Base-by-base conservation (phyloP, 805 yeast genomes). In the Metschnikowia gelsemii region DNA sequence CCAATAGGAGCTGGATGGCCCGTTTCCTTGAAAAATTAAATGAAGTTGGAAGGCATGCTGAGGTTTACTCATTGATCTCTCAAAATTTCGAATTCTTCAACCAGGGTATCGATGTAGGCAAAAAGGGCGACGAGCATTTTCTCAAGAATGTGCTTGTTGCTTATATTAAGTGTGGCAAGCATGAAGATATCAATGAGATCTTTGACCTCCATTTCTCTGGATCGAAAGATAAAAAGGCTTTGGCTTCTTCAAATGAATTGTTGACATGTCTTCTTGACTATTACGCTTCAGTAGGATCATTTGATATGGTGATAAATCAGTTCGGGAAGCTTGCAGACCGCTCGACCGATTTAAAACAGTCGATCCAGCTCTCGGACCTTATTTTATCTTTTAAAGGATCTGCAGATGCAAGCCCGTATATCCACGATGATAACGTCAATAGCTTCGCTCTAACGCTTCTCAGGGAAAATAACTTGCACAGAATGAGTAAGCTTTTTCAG, bases 261-360 rank as follows among this genome's bases (percentile, higher is more conserved):
- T 37, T 55, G 8, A 36, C 43, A 6, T 43, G 55, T 29, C 50
- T 63, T 21, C 47, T 61, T 24, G 49, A 51, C 12, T 63, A 59
- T 44, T 60, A 61, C 43, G 46, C 52, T 22, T 33, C 43, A 21
- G 17, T 42, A 34, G 58, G 64, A 17, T 34, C 54, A 9, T 33
- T 35, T 25, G 49, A 54, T 9, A 21, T 51, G 16, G 53, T 61
- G 2, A 25, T 54, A 19, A 23, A 46, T 16, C 52, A 56, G 23
- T 61, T 59, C 36, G 47, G 41, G 2, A 27, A 38, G 1, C 37
- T 53, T 25, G 36, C 46, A 5, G 38, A 40, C 3, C 40, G 47
- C 5, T 54, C 60, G 1, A 34, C 43, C 2, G 40, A 41, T 14
- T 43, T 55, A 18, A 45, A 42, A 22, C 58, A 56, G 11, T 36